phyloP scores from a whole-genome alignment of 805 yeast species.

The Barnettozyma pratensis region DNA sequence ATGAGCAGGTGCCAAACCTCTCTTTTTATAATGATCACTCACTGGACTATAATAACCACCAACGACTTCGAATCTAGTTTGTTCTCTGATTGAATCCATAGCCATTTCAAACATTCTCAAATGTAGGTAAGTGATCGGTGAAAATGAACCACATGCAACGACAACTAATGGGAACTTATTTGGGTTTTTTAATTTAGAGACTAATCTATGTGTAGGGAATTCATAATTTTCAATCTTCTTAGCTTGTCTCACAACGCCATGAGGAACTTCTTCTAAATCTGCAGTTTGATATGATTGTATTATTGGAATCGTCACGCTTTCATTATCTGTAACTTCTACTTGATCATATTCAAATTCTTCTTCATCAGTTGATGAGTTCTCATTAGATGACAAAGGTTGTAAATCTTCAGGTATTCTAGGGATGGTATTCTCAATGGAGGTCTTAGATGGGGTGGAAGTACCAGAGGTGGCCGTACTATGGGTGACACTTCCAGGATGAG shows the following conservation, averaged over 20 bases:
- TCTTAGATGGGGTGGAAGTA: slow-evolving; percentile 11
- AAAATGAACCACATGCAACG: slow-evolving; percentile 96
- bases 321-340: slow-evolving; percentile 12
- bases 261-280: slow-evolving; percentile 95
- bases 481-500: slow-evolving; percentile 8
- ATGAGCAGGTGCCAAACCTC: slow-evolving; percentile 82
- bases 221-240: slow-evolving; percentile 57
- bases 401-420: slow-evolving; percentile 56
- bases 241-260: slow-evolving; percentile 88
- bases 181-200: slow-evolving; percentile 62
- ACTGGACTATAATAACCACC: slow-evolving; percentile 98
- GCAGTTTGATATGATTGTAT: slow-evolving; percentile 64
- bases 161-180: slow-evolving; percentile 84
- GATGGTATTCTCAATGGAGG: slow-evolving; percentile 28
- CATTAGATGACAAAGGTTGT: slow-evolving; percentile 45
- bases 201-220: slow-evolving; percentile 86
- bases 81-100: slow-evolving; percentile 84
- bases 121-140: slow-evolving; percentile 93
- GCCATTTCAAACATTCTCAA: slow-evolving; percentile 99
- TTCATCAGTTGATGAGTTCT: slow-evolving; percentile 31
- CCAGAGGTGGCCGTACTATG: slow-evolving; percentile 7
- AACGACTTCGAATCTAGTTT: slow-evolving; percentile 88
- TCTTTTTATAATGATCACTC: slow-evolving; percentile 85
- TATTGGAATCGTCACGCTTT: slow-evolving; percentile 23
- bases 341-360: slow-evolving; percentile 14